These are phyloP conservation scores for Camellia lanceoleosa DNA, from an alignment of 148 eudicot species.

Conservation along the genomic window DNA sequence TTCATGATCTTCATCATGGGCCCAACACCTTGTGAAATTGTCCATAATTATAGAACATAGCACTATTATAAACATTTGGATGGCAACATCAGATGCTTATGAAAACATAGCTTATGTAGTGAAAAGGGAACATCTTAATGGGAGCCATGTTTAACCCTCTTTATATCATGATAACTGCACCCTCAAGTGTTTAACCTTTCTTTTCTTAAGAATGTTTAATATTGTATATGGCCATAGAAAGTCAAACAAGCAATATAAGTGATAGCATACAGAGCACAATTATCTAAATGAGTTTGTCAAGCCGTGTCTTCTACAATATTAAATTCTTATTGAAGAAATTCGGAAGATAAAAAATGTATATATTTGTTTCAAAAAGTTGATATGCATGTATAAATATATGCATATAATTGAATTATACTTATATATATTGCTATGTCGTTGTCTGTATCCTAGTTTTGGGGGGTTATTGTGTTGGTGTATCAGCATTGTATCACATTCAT, in stretches of 20 bases:
- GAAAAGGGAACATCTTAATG: background rate
- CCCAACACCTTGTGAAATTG: background rate
- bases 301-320: background rate
- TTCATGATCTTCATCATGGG: background rate
- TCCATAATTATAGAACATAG: background rate
- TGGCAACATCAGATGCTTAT: background rate
- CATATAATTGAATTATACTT: background rate
- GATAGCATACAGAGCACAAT: background rate
- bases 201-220: background rate
- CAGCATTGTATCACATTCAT: background rate
- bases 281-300: background rate
- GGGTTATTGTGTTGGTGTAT: background rate
- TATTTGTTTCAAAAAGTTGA: background rate
- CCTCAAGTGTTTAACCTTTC: background rate
- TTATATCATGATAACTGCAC: background rate
- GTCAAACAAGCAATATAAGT: background rate
- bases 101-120: background rate
- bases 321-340: background rate
- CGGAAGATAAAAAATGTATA: background rate
- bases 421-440: background rate
- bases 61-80: background rate
- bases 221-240: background rate
- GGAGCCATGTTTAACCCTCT: slow-evolving; percentile 11
- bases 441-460: background rate
- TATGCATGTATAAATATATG: background rate